phyloP scores from a whole-genome alignment of 768 basidiomycete species.

The Chiua virens region DNA sequence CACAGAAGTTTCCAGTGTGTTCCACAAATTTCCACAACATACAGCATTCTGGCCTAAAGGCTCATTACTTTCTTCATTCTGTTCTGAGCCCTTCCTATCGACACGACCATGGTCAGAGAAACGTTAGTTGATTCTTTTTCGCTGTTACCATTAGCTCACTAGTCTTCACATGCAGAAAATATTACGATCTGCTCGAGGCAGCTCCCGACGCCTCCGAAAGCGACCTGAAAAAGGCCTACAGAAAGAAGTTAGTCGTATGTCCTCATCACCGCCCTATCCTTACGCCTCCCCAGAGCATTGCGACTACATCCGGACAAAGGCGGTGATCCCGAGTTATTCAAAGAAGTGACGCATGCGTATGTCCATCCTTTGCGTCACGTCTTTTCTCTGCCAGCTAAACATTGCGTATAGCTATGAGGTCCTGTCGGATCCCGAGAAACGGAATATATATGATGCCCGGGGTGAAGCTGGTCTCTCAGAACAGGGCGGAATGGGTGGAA shows the following conservation, averaged over 20 bases:
- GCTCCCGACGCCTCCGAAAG: constrained; percentile 72
- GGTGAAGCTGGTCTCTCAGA: constrained; percentile 92
- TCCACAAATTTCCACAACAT: constrained; percentile 33
- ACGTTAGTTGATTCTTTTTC: constrained; percentile 38
- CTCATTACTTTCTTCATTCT: constrained; percentile 14
- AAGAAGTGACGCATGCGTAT: constrained; percentile 94
- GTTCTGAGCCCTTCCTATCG: constrained; percentile 2
- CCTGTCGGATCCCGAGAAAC: constrained; percentile 83
- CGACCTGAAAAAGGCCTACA: constrained; percentile 94
- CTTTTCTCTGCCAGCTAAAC: not conserved
- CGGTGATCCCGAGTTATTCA: constrained; percentile 95
- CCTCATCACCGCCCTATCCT: constrained; percentile 2
- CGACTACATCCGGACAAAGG: constrained; percentile 92
- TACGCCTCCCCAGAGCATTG: constrained; percentile 56
- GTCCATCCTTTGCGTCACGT: constrained; percentile 30
- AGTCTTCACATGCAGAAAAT: constrained; percentile 56
- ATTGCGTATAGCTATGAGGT: constrained; percentile 76
- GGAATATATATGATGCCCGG: constrained; percentile 80
- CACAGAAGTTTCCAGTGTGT: constrained; percentile 31
- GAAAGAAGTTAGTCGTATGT: constrained; percentile 67
- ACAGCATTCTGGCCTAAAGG: constrained; percentile 32
- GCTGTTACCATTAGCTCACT: not conserved
- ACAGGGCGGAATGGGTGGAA: constrained; percentile 87
- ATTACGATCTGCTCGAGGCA: constrained; percentile 91
- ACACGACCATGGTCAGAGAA: constrained; percentile 63